Evolutionary conservation across 768 basidiomycete genomes (phyloP).

Genomic region (Mycena latifolia): DNA sequence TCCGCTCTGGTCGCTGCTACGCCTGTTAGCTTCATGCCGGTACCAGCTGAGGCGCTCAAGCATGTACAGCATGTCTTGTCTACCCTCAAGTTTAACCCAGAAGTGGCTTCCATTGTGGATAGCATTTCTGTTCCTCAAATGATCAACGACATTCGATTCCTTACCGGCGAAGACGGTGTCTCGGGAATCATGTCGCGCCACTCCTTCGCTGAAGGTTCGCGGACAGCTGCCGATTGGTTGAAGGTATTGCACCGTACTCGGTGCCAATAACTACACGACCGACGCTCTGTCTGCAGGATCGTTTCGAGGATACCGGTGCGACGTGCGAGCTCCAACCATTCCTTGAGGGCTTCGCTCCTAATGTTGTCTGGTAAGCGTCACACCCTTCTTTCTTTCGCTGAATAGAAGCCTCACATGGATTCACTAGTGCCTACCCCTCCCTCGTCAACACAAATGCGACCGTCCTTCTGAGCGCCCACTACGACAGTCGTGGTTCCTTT

Average conservation of each 20-base stretch:
- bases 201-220: constrained; percentile 79
- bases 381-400: background rate
- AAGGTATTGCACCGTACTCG: constrained; percentile 49
- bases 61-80: constrained; percentile 70
- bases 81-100: constrained; percentile 75
- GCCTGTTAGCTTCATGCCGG: constrained; percentile 65
- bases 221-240: constrained; percentile 79
- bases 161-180: constrained; percentile 85
- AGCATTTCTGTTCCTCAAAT: constrained; percentile 77
- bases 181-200: constrained; percentile 86
- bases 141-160: constrained; percentile 78
- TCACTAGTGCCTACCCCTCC: constrained; percentile 67
- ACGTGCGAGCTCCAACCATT: constrained; percentile 77
- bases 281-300: constrained; percentile 35
- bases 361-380: constrained; percentile 81
- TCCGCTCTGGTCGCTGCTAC: constrained; percentile 68
- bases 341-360: constrained; percentile 82
- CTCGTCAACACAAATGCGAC: constrained; percentile 69
- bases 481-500: constrained; percentile 92
- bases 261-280: background rate
- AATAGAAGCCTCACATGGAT: constrained; percentile 1
- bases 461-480: constrained; percentile 87
- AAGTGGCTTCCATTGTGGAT: constrained; percentile 74
- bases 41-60: constrained; percentile 66
- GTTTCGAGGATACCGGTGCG: constrained; percentile 83